phyloP scores from a whole-genome alignment of 164 flowering plant genomes.

The Stephania yunnanensis region DNA sequence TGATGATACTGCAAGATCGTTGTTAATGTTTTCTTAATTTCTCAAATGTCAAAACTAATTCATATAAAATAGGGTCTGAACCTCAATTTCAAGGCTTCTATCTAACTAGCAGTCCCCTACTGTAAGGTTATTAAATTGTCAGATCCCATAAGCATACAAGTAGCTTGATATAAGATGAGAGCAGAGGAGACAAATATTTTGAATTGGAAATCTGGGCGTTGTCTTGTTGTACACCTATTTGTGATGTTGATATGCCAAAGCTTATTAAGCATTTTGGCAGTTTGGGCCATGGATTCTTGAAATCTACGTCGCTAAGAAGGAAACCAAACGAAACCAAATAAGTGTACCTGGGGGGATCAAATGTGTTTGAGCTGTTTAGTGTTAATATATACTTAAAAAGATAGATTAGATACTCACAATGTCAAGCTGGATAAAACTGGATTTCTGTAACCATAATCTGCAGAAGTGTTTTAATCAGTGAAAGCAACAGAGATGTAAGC shows the following conservation, averaged over 20 bases:
- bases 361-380: background rate
- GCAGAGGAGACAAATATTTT: background rate
- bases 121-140: background rate
- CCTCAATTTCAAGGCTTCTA: background rate
- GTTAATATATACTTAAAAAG: background rate
- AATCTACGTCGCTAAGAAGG: background rate
- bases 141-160: background rate
- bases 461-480: background rate
- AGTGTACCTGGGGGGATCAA: background rate
- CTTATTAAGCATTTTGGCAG: background rate
- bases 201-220: background rate
- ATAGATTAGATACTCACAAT: background rate
- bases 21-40: background rate
- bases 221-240: background rate
- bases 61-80: background rate
- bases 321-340: background rate
- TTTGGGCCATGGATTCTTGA: background rate
- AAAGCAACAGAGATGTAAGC: background rate
- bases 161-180: background rate
- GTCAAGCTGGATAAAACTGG: conserved; percentile 1
- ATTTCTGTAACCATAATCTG: background rate
- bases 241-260: background rate
- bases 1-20: background rate
- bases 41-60: background rate
- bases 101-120: background rate